Conservation (phyloP, 805 yeast species). For the Candida boidinii region DNA sequence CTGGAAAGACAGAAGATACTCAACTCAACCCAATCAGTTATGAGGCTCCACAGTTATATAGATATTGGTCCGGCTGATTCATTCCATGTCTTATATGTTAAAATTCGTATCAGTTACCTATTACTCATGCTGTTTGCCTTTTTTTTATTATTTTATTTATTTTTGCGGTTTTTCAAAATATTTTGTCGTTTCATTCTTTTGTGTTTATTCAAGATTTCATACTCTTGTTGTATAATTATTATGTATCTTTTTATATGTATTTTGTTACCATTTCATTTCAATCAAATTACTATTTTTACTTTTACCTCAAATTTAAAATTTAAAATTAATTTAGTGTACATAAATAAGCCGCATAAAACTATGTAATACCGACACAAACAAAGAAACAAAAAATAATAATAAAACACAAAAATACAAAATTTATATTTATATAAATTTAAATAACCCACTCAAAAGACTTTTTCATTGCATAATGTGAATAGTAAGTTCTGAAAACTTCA, state of each 20-base stretch:
- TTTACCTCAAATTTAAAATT: not conserved
- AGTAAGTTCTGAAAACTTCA: constrained; percentile 13
- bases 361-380: no score
- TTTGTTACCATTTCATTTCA: not conserved
- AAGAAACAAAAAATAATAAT: no score
- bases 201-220: no score
- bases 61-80: constrained; percentile 56
- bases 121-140: no score
- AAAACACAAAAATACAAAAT: no score
- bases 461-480: constrained; percentile 13
- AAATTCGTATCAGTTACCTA: not conserved
- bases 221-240: not conserved
- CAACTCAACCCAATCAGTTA: constrained; percentile 47
- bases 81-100: constrained; percentile 5
- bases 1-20: constrained; percentile 24
- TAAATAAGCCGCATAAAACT: no score
- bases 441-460: constrained; percentile 15
- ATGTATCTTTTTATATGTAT: not conserved
- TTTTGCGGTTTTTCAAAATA: not conserved
- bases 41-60: constrained; percentile 53
- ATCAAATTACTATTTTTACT: not conserved
- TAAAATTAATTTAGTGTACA: no score
- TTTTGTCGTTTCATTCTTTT: not conserved
- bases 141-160: not conserved
- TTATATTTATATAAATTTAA: no score